Evolutionary conservation across 768 basidiomycete species (phyloP).

Genomic region (Saitozyma sp.): DNA sequence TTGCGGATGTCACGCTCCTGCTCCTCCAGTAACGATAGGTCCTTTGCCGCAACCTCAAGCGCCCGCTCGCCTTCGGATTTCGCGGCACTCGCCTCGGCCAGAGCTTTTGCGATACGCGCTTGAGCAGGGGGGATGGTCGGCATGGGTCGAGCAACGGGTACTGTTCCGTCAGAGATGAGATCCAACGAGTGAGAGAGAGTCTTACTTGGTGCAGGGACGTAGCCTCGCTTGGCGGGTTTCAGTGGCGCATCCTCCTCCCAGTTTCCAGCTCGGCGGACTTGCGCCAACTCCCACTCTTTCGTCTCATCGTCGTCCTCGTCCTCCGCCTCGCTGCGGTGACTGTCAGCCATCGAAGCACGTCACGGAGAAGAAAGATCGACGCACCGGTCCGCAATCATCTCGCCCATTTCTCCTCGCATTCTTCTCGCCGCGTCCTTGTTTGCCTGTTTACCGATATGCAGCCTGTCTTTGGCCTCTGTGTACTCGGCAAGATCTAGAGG

Average conservation of each 20-base stretch:
- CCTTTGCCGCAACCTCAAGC: slow-evolving; percentile 43
- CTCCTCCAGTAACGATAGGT: slow-evolving; percentile 48
- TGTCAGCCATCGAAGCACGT: background rate
- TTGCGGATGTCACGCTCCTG: slow-evolving; percentile 53
- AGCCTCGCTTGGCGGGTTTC: slow-evolving; percentile 36
- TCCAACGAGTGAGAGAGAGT: background rate
- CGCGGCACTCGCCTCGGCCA: slow-evolving; percentile 39
- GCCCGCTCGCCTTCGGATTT: slow-evolving; percentile 42
- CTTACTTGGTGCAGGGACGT: slow-evolving; percentile 53
- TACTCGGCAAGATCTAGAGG: slow-evolving; percentile 48
- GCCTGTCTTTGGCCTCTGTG: slow-evolving; percentile 48
- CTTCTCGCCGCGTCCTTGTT: slow-evolving; percentile 51
- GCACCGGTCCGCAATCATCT: slow-evolving; percentile 55
- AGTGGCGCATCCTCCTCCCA: slow-evolving; percentile 25
- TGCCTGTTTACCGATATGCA: slow-evolving; percentile 53
- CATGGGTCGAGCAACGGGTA: slow-evolving; percentile 51
- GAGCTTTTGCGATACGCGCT: slow-evolving; percentile 48
- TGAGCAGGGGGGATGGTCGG: slow-evolving; percentile 52
- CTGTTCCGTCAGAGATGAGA: slow-evolving; percentile 25
- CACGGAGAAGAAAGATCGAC: slow-evolving; percentile 1
- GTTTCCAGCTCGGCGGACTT: slow-evolving; percentile 49
- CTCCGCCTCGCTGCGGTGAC: slow-evolving; percentile 45
- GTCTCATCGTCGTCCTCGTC: slow-evolving; percentile 53
- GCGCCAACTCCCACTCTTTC: slow-evolving; percentile 53
- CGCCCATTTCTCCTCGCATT: slow-evolving; percentile 51